A percentile compares a stretch with the other conserved stretches of the same genome.
phyloP scores from a whole-genome alignment of 306 rosid species.

The Acmispon strigosus region DNA sequence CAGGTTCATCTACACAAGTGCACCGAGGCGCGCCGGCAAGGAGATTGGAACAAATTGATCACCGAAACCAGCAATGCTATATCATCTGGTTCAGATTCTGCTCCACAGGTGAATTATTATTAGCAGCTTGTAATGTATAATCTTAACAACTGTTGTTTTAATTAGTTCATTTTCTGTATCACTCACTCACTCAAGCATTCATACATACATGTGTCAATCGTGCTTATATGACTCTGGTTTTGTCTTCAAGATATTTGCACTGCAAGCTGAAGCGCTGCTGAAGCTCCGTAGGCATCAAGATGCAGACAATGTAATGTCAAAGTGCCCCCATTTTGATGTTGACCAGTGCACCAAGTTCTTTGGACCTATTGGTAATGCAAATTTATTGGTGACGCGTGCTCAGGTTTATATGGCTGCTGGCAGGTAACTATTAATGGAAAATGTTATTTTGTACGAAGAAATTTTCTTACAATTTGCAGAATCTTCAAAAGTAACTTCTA shows the following conservation, averaged over 20 bases:
- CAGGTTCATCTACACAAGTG: slow-evolving; percentile 59
- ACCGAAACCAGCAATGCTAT: slow-evolving; percentile 38
- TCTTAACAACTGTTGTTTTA: neutral
- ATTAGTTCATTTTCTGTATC: too few species aligned
- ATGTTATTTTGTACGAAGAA: too few species aligned
- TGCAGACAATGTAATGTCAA: slow-evolving; percentile 59
- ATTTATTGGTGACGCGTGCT: slow-evolving; percentile 54
- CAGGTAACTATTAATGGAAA: slow-evolving; percentile 39
- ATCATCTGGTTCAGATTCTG: slow-evolving; percentile 69
- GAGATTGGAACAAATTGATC: slow-evolving; percentile 78
- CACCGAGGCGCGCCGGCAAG: slow-evolving; percentile 60
- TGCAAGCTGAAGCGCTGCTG: slow-evolving; percentile 79
- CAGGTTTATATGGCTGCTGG: slow-evolving; percentile 62
- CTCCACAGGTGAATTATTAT: slow-evolving; percentile 54
- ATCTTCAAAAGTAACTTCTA: too few species aligned
- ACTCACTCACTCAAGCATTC: neutral
- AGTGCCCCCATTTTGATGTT: slow-evolving; percentile 54
- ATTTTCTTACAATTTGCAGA: too few species aligned
- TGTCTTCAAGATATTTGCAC: slow-evolving; percentile 49
- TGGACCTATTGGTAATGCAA: slow-evolving; percentile 67
- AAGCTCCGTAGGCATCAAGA: slow-evolving; percentile 76
- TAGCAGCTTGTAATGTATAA: neutral
- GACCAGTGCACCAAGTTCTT: slow-evolving; percentile 65
- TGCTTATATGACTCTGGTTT: neutral
- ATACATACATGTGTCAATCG: neutral